A percentile compares a stretch with the other conserved stretches of the same genome.
Evolutionary conservation across 2,329 filamentous ascomycete genomes (phyloP).

Genomic region (Clarireedia paspali): DNA sequence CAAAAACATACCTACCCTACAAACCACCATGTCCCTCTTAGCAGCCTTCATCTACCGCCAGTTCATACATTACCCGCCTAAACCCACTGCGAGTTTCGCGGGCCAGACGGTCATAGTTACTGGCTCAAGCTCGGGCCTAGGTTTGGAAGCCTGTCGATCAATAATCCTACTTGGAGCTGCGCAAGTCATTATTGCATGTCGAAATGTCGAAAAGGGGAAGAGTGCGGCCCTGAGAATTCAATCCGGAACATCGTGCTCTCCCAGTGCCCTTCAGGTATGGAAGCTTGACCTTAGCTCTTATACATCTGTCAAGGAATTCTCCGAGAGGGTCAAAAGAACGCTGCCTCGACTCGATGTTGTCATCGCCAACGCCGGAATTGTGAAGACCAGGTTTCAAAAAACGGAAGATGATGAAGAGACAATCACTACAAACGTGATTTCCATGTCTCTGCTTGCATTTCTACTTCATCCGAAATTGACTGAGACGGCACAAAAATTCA

Average conservation of each 20-base stretch:
- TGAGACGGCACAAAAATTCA: conserved; percentile 22
- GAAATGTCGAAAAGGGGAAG: conserved; percentile 15
- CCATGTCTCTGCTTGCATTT: conserved; percentile 38
- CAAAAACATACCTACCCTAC: not conserved
- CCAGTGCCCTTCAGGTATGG: conserved; percentile 12
- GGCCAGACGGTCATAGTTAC: conserved; percentile 37
- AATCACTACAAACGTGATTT: conserved; percentile 41
- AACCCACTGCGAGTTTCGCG: conserved; percentile 7
- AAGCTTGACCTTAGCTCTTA: conserved; percentile 13
- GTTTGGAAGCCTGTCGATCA: conserved; percentile 35
- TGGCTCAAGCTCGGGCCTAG: conserved; percentile 42
- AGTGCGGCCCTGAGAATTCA: conserved; percentile 14
- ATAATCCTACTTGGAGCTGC: conserved; percentile 24
- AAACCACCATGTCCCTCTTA: not conserved
- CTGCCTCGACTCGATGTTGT: conserved; percentile 12
- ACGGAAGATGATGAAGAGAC: conserved; percentile 34
- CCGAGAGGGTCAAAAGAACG: conserved; percentile 1
- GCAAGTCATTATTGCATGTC: conserved; percentile 25
- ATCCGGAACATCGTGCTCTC: not conserved
- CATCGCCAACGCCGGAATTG: conserved; percentile 12
- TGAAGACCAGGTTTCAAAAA: not conserved
- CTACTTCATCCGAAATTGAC: conserved; percentile 37
- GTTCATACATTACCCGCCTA: not conserved
- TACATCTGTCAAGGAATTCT: conserved; percentile 12
- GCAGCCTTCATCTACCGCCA: not conserved